Evolutionary conservation across 129 eudicot species (phyloP).

Genomic region (Tagetes erecta): DNA sequence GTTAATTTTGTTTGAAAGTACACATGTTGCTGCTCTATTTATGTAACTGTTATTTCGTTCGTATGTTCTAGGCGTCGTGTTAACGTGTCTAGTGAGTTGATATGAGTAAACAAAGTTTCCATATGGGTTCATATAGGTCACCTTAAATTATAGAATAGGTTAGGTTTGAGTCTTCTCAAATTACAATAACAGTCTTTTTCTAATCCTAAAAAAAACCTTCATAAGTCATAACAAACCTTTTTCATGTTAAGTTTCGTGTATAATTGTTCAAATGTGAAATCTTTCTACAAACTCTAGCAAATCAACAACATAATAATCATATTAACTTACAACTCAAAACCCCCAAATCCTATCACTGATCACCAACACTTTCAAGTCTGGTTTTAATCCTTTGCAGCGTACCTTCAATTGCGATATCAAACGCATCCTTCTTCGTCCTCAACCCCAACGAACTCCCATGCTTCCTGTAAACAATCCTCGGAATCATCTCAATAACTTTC

Average conservation of each 20-base stretch:
- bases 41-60: too few species aligned
- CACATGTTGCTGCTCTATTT: too few species aligned
- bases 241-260: background rate
- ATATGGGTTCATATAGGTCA: too few species aligned
- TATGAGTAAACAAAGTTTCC: too few species aligned
- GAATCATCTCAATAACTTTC: constrained; percentile 67
- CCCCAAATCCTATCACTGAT: constrained; percentile 6
- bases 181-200: too few species aligned
- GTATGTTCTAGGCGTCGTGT: too few species aligned
- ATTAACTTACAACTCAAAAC: constrained; percentile 22
- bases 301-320: constrained; percentile 7
- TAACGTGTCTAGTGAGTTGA: too few species aligned
- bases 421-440: constrained; percentile 77
- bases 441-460: constrained; percentile 95
- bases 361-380: constrained; percentile 49
- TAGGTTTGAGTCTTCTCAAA: too few species aligned
- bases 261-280: background rate
- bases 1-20: too few species aligned
- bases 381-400: constrained; percentile 60
- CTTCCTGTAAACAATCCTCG: constrained; percentile 73
- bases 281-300: constrained; percentile 11
- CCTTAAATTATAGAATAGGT: too few species aligned
- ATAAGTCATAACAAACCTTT: too few species aligned
- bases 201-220: too few species aligned
- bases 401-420: constrained; percentile 85